phyloP scores from a whole-genome alignment of 495 filamentous ascomycete genomes.

The Penicillium goetzii region DNA sequence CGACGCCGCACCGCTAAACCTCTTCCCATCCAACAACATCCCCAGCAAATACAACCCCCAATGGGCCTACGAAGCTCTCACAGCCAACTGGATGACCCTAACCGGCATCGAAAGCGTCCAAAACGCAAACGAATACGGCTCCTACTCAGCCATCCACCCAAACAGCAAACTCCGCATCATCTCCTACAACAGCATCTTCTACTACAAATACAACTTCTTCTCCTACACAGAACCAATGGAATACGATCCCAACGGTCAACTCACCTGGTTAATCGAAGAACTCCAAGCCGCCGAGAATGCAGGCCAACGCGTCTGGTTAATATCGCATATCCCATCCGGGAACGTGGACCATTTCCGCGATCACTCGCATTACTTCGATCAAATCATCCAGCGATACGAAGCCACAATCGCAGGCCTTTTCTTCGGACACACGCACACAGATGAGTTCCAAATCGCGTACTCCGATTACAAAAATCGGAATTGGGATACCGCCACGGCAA shows the following conservation, averaged over 20 bases:
- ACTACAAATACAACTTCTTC: slow-evolving; percentile 60
- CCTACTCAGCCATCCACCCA: slow-evolving; percentile 52
- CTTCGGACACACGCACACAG: slow-evolving; percentile 61
- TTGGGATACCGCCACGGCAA: slow-evolving; percentile 44
- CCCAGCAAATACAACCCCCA: slow-evolving; percentile 39
- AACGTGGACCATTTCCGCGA: slow-evolving; percentile 52
- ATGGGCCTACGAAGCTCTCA: slow-evolving; percentile 57
- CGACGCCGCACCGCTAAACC: slow-evolving; percentile 56
- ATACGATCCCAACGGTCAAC: slow-evolving; percentile 49
- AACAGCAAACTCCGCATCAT: slow-evolving; percentile 55
- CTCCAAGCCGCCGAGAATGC: slow-evolving; percentile 54
- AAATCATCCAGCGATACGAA: slow-evolving; percentile 56
- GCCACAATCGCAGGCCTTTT: slow-evolving; percentile 59
- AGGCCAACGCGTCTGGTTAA: slow-evolving; percentile 56
- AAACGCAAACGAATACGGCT: slow-evolving; percentile 46
- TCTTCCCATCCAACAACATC: slow-evolving; percentile 46
- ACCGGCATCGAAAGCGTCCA: slow-evolving; percentile 41
- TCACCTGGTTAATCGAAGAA: slow-evolving; percentile 55
- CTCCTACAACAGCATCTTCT: slow-evolving; percentile 61
- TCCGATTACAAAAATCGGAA: slow-evolving; percentile 43
- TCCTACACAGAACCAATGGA: slow-evolving; percentile 54
- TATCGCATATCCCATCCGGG: slow-evolving; percentile 57
- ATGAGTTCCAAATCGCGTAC: slow-evolving; percentile 60
- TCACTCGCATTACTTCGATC: slow-evolving; percentile 56
- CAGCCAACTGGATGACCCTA: slow-evolving; percentile 51